Evolutionary conservation across 2,329 filamentous ascomycete species (phyloP).

Genomic region (Juglanconis sp.): DNA sequence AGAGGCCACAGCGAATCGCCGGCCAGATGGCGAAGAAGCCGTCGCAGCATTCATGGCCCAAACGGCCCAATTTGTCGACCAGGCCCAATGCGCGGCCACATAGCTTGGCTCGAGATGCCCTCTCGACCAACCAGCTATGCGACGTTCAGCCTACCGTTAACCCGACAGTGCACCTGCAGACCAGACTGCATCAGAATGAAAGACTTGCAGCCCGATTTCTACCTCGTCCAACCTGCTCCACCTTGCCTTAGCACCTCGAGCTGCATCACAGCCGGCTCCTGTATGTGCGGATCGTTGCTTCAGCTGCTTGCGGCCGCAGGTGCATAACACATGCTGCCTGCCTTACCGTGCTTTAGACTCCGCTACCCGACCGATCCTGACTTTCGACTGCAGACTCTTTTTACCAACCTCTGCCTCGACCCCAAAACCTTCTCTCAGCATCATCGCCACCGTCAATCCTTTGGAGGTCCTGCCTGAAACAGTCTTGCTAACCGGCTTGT

Average conservation of each 20-base stretch:
- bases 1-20: constrained; percentile 17
- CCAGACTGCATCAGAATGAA: constrained; percentile 11
- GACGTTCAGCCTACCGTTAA: constrained; percentile 3
- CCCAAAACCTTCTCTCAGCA: not conserved
- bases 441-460: not conserved
- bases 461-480: not conserved
- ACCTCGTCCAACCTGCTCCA: constrained; percentile 1
- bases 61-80: constrained; percentile 15
- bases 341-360: constrained; percentile 7
- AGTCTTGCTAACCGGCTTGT: not conserved
- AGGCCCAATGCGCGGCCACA: constrained; percentile 18
- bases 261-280: not conserved
- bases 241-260: constrained; percentile 9
- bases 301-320: not conserved
- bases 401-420: not conserved
- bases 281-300: constrained; percentile 7
- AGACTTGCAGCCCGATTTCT: constrained; percentile 14
- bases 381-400: constrained; percentile 1
- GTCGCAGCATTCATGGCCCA: constrained; percentile 13
- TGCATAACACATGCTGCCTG: constrained; percentile 17
- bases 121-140: constrained; percentile 17
- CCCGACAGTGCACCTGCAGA: constrained; percentile 13
- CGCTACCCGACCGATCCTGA: constrained; percentile 10
- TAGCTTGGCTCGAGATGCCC: constrained; percentile 15
- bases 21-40: constrained; percentile 4